Evolutionary conservation across 106 monocot genomes (phyloP).

Genomic region (Alisma plantagoaquatica): DNA sequence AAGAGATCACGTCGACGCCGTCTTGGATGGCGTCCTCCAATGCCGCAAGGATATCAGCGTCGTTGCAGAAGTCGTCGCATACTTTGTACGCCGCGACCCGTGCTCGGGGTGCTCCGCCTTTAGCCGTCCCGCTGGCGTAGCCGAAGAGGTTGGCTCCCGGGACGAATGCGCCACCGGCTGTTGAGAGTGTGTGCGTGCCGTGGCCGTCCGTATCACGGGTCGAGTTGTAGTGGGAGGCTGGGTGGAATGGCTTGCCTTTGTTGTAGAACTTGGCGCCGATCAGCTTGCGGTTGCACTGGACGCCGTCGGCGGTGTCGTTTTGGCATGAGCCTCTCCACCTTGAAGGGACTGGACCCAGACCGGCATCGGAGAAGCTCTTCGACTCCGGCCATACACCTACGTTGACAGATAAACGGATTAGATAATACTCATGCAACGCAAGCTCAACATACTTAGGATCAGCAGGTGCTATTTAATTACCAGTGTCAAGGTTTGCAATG

Average conservation of each 20-base stretch:
- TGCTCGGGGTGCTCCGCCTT: slow-evolving; percentile 49
- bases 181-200: slow-evolving; percentile 79
- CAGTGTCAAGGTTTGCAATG: too few relatives aligned
- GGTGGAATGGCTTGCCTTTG: slow-evolving; percentile 19
- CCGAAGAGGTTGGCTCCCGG: slow-evolving; percentile 36
- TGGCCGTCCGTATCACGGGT: slow-evolving; percentile 45
- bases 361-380: too few relatives aligned
- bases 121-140: slow-evolving; percentile 48
- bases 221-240: slow-evolving; percentile 6
- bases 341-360: too few relatives aligned
- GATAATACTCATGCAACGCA: too few relatives aligned
- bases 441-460: too few relatives aligned
- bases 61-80: slow-evolving; percentile 36
- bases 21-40: slow-evolving; percentile 46
- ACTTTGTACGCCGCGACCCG: slow-evolving; percentile 57
- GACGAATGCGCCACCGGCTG: slow-evolving; percentile 46
- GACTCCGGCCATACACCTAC: too few relatives aligned
- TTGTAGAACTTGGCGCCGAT: slow-evolving; percentile 56
- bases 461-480: too few relatives aligned
- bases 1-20: slow-evolving; percentile 47
- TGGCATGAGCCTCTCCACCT: too few relatives aligned
- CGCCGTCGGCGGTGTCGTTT: background rate
- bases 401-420: too few relatives aligned
- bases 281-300: slow-evolving; percentile 31
- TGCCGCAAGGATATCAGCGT: slow-evolving; percentile 47